Conservation (phyloP, 1,284 basidiomycete genomes). For the Ganoderma multipileum region DNA sequence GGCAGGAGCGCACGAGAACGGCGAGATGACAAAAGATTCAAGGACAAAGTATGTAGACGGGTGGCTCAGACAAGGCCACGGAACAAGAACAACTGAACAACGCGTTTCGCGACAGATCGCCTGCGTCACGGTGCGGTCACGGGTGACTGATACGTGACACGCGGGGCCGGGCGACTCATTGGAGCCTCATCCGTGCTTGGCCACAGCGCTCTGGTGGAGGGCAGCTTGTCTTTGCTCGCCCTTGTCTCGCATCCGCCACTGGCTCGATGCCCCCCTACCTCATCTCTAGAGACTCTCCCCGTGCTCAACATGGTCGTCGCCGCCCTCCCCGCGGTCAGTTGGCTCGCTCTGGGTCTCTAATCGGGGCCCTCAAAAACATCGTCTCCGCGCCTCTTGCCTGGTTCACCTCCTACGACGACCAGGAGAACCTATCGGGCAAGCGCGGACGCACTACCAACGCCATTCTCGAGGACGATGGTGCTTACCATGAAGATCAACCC, state of each 20-base stretch:
- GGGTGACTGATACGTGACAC: slow-evolving; percentile 19
- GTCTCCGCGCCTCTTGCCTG: slow-evolving; percentile 38
- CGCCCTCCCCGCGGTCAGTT: slow-evolving; percentile 29
- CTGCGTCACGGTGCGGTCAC: slow-evolving; percentile 21
- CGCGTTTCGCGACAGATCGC: slow-evolving; percentile 23
- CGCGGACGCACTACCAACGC: slow-evolving; percentile 28
- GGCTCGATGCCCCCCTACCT: slow-evolving; percentile 28
- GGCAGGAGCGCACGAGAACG: slow-evolving; percentile 4
- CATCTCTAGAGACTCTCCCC: slow-evolving; percentile 28
- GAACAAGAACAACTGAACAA: slow-evolving; percentile 16
- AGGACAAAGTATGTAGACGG: slow-evolving; percentile 8
- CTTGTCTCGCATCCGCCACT: slow-evolving; percentile 27
- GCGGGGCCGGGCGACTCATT: slow-evolving; percentile 12
- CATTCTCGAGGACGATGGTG: slow-evolving; percentile 26
- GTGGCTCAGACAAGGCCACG: slow-evolving; percentile 9
- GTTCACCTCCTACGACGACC: slow-evolving; percentile 34
- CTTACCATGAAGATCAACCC: slow-evolving; percentile 32
- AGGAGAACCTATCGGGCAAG: slow-evolving; percentile 35
- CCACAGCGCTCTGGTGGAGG: slow-evolving; percentile 21
- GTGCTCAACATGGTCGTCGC: slow-evolving; percentile 29
- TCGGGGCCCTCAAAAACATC: slow-evolving; percentile 41
- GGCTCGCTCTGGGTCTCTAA: slow-evolving; percentile 36
- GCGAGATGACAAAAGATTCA: slow-evolving; percentile 10
- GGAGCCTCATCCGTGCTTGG: slow-evolving; percentile 13
- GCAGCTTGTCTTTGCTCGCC: slow-evolving; percentile 11